Evolutionary conservation across 805 yeast genomes (phyloP), one percentile per base, ranked within the genome.

Genomic region (Cyberlindnera suaveolens): DNA sequence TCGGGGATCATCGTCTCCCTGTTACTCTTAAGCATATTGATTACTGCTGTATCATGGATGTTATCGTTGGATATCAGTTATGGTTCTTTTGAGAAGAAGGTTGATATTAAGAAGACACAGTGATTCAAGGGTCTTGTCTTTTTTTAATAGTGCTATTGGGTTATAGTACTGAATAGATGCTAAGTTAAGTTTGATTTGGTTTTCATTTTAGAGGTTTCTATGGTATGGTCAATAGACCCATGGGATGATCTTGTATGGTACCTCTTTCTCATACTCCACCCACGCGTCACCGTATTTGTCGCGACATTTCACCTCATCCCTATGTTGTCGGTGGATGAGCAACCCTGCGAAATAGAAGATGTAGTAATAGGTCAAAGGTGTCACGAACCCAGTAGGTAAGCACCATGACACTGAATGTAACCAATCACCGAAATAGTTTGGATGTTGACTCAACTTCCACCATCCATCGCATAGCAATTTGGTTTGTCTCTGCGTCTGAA

Each of bases 371-470:
- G 98, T 87, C 56, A 91, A 68, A 5, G 87, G 83, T 1, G 96
- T 82, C 46, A 70, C 71, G 53, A 81, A 76, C 10, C 96, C 96
- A 2, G 97, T 87, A 9, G 96, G 82, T 49, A 93, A 69, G 63
- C 96, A 88, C 96, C 96, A 91, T 36, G 95, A 79, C 69, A 85
- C 72, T 0, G 96, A 87, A 57, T 89, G 81, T 34, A 93, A 61
- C 90, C 96, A 88, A 67, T 93, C 99, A 35, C 99, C 99, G 45
- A 90, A 74, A 64, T 93, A 93, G 61, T 93, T 93, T 59, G 87
- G 88, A 62, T 93, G 99, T 52, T 95, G 96, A 6, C 96, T 80
- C 16, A 71, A 62, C 2, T 84, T 85, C 99, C 99, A 93, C 99
- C 98, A 93, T 3, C 98, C 96, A 56, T 88, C 93, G 42, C 80